Percentiles rank a stretch among this genome's conserved stretches.
phyloP scores from a whole-genome alignment of 2,329 filamentous ascomycete species.

The Huntiella bhutanensis region DNA sequence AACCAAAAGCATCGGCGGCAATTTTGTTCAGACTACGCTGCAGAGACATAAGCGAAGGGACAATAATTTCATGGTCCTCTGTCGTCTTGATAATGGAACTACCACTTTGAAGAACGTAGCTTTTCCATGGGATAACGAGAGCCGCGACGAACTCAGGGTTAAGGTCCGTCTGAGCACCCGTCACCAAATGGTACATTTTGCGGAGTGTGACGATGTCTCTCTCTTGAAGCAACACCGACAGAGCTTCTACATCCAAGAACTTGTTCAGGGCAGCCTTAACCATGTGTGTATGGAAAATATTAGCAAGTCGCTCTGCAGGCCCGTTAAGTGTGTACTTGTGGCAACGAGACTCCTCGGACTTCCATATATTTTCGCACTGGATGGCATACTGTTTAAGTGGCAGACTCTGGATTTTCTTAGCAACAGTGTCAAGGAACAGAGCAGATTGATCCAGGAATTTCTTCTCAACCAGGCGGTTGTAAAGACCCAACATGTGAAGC shows the following conservation, averaged over 20 bases:
- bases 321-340: constrained; percentile 66
- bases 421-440: constrained; percentile 50
- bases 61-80: constrained; percentile 65
- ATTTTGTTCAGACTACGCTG: constrained; percentile 63
- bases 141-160: constrained; percentile 51
- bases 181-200: constrained; percentile 59
- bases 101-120: constrained; percentile 61
- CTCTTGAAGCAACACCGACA: constrained; percentile 55
- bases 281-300: constrained; percentile 52
- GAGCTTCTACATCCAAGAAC: constrained; percentile 44
- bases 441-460: constrained; percentile 49
- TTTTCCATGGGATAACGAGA: constrained; percentile 54
- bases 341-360: constrained; percentile 55
- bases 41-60: constrained; percentile 61
- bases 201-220: constrained; percentile 52
- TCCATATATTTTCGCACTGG: constrained; percentile 48
- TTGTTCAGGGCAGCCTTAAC: constrained; percentile 48
- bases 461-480: constrained; percentile 62
- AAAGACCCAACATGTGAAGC: constrained; percentile 70
- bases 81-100: constrained; percentile 63
- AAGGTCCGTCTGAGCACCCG: constrained; percentile 15
- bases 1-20: constrained; percentile 56
- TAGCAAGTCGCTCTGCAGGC: constrained; percentile 54
- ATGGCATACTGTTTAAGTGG: constrained; percentile 59
- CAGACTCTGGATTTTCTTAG: constrained; percentile 41